Base-by-base conservation (phyloP, 306 rosid genomes). In the Prunus mira region DNA sequence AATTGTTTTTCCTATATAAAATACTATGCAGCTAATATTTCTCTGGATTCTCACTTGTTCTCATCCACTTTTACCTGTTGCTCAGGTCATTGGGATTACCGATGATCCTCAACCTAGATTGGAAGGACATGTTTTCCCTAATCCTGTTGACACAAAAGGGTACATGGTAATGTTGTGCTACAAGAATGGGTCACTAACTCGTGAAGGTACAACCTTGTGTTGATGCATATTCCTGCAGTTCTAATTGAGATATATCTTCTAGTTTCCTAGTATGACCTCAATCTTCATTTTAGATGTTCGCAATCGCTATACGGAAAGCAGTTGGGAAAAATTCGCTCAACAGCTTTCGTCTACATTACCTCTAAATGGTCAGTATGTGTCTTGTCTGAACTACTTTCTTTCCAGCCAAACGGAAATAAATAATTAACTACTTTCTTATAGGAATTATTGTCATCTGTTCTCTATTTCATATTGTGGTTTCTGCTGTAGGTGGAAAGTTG, bases 161-260 rank as follows among this genome's bases (percentile, higher is more conserved):
- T 95, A 89, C 87, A 92, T 95, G 99, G 97, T 92, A 69, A 95
- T 95, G 99, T 51, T 95, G 86, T 90, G 86, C 4, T 95, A 95
- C 92, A 92, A 95, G 89, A 95, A 95, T 61, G 99, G 97, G 18
- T 95, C 99, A 15, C 90, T 95, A 80, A 95, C 93, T 58, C 93
- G 99, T 43, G 99, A 95, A 95, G 99, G 99, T 95, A 89, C 71
- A 50, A 41, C 47, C 15, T 20, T 54, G 46, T 27, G 72, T 68
- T n/a, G 15, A 10, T 49, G 11, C 60, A 15, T 69, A 55, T 65
- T 55, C 65, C 67, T 64, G n/a, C 52, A 8, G 43, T 67, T 71
- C 75, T 9, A 18, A 12, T 45, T 46, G 63, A 50, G 43, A 47
- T 66, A 51, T 32, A 70, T 65, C 62, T 51, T 49, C 15, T 67